Evolutionary conservation across 2,329 filamentous ascomycete species (phyloP), one percentile per base, ranked within the genome.

Genomic region (Lachnellula suecica): DNA sequence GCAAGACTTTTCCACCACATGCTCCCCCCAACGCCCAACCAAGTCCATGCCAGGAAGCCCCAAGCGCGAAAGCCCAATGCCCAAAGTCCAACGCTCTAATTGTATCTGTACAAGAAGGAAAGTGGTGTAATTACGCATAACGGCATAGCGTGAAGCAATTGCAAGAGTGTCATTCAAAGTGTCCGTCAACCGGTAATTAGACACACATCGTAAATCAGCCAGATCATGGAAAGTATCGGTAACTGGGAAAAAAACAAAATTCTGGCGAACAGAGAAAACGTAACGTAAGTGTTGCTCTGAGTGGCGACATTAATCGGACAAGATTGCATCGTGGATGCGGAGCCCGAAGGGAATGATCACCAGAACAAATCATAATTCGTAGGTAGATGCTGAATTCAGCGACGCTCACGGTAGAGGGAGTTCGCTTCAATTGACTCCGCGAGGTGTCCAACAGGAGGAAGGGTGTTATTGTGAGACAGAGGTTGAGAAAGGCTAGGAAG

Each of bases 401-500:
- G 48, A n/a, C 43, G 48, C 10, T 23, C 41, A 17, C 23, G 31
- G 20, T 27, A 51, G 10, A 22, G 10, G 35, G 19, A 17, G 4
- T 27, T n/a, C 22, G 24, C 29, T 17, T 51, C 27, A 17, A 19
- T 4, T 29, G 41, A 19, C 9, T 43, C 37, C 7, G 34, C 24
- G 9, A 40, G n/a, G 17, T 51, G 42, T 11, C n/a, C 19, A 13
- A 51, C 49, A 15, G 49, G 49, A 46, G 49, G 49, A 19, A 51
- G 49, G 20, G 43, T 51, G 10, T 47, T 37, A 9, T 27, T 10
- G 34, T 42, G 34, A n/a, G 20, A 35, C 10, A 35, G 31, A 8
- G 31, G 19, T 27, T 43, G 38, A 15, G 20, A 13, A 15, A 43
- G 11, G 20, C 40, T 49, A n/a, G 47, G 25, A 68, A 73, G 56